A percentile compares a stretch with the other conserved stretches of the same genome.
phyloP scores from a whole-genome alignment of 352 stramenopile genomes.

The Phytophthora melonis region DNA sequence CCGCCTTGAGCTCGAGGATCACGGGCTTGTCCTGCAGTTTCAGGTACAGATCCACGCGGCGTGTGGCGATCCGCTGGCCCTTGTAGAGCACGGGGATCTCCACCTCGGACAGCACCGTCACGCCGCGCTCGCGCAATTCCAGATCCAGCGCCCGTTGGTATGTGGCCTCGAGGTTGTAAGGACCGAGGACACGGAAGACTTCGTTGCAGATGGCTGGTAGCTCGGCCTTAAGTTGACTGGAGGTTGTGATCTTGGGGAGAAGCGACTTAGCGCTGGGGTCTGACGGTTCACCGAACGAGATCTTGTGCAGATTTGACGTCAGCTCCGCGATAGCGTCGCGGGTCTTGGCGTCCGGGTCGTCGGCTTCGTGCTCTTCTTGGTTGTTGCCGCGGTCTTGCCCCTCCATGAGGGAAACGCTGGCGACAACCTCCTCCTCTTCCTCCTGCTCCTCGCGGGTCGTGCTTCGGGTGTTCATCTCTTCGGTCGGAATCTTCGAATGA shows the following conservation, averaged over 20 bases:
- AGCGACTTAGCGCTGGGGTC: background rate
- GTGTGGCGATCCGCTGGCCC: slow-evolving; percentile 33
- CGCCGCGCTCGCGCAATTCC: slow-evolving; percentile 37
- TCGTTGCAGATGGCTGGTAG: slow-evolving; percentile 45
- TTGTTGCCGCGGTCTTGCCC: slow-evolving; percentile 26
- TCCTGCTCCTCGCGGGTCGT: slow-evolving; percentile 6
- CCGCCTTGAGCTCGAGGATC: slow-evolving; percentile 51
- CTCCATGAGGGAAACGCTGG: background rate
- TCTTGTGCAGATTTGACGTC: slow-evolving; percentile 25
- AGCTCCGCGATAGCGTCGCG: slow-evolving; percentile 20
- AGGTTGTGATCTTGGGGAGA: slow-evolving; percentile 13
- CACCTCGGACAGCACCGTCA: slow-evolving; percentile 39
- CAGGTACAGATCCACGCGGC: slow-evolving; percentile 45
- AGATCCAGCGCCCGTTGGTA: slow-evolving; percentile 45
- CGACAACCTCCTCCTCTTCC: background rate
- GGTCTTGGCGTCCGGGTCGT: background rate
- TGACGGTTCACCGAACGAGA: slow-evolving; percentile 32
- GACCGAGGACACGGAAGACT: slow-evolving; percentile 41
- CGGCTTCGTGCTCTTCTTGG: slow-evolving; percentile 22
- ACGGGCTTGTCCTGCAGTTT: slow-evolving; percentile 34
- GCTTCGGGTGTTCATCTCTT: slow-evolving; percentile 21
- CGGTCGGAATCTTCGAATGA: slow-evolving; percentile 7
- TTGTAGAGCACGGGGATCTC: slow-evolving; percentile 50
- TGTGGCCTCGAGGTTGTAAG: slow-evolving; percentile 48
- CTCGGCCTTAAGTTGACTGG: slow-evolving; percentile 21